phyloP scores from a whole-genome alignment of 371 early-diverging fungal genomes.

The Phascolomyces articulosus region DNA sequence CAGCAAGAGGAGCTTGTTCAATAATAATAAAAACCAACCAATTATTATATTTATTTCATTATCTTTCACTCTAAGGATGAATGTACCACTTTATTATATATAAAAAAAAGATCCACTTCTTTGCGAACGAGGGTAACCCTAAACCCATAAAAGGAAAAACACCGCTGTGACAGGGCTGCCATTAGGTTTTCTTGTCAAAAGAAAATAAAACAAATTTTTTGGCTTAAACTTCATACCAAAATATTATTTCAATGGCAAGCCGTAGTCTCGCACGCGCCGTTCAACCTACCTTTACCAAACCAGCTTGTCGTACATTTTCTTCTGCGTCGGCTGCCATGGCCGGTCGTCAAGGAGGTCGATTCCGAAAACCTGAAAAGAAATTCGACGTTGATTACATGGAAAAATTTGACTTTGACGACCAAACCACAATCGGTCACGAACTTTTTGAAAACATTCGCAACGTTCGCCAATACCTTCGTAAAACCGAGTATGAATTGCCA shows the following conservation, averaged over 20 bases:
- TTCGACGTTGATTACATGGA: slow-evolving; percentile 59
- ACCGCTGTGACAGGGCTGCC: slow-evolving; percentile 1
- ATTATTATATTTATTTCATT: not conserved
- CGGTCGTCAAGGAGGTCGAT: slow-evolving; percentile 39
- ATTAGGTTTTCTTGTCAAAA: not conserved
- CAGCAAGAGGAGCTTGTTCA: not conserved
- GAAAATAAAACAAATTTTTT: not conserved
- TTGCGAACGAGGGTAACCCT: no score
- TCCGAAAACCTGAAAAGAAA: slow-evolving; percentile 47
- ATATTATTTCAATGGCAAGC: slow-evolving; percentile 4
- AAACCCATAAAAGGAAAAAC: not conserved
- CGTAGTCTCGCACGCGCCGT: slow-evolving; percentile 7
- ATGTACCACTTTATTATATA: no score
- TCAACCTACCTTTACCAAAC: slow-evolving; percentile 1
- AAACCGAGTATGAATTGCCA: slow-evolving; percentile 67
- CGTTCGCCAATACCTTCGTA: slow-evolving; percentile 67
- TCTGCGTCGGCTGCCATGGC: slow-evolving; percentile 29
- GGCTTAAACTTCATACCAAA: not conserved
- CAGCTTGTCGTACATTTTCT: slow-evolving; percentile 27
- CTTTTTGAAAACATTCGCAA: slow-evolving; percentile 59
- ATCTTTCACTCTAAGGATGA: no score
- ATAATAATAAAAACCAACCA: not conserved
- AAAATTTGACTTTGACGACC: slow-evolving; percentile 62
- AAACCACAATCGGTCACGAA: slow-evolving; percentile 61
- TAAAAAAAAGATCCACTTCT: not conserved